Conservation (phyloP, 805 yeast species). For the Cyberlindnera petersonii region DNA sequence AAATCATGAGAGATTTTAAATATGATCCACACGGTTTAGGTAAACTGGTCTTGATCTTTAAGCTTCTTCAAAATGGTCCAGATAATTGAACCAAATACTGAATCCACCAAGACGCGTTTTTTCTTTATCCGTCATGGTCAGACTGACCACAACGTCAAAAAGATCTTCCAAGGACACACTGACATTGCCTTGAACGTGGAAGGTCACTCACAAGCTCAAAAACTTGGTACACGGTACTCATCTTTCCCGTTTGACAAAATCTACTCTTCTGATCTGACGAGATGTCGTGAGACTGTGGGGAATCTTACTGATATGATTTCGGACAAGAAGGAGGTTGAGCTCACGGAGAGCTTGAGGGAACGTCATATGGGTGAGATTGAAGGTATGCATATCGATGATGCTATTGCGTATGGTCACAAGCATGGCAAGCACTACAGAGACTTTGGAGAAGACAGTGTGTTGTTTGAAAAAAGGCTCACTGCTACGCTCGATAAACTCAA, state of each 20-base stretch:
- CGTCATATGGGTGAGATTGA: constrained; percentile 76
- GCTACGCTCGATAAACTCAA: constrained; percentile 41
- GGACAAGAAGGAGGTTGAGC: constrained; percentile 26
- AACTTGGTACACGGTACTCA: constrained; percentile 44
- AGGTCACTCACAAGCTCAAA: constrained; percentile 58
- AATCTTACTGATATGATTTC: constrained; percentile 33
- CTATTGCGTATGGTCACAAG: constrained; percentile 43
- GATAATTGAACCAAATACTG: constrained; percentile 14
- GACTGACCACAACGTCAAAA: constrained; percentile 65
- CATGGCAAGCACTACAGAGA: constrained; percentile 55
- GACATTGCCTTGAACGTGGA: constrained; percentile 59
- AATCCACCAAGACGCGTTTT: constrained; percentile 36
- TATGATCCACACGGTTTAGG: no score
- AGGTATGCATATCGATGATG: constrained; percentile 69
- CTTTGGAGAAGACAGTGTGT: constrained; percentile 56
- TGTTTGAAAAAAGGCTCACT: constrained; percentile 46
- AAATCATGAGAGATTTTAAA: no score
- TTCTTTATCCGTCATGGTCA: constrained; percentile 82
- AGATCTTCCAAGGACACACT: constrained; percentile 75
- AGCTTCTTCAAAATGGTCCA: constrained; percentile 12
- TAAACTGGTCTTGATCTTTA: no score
- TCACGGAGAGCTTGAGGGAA: constrained; percentile 55
- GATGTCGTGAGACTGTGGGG: constrained; percentile 59
- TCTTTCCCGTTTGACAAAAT: constrained; percentile 31
- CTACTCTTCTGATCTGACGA: constrained; percentile 38